Base-by-base conservation (phyloP, 257 asterid species). In the Nicotiana tabacum region DNA sequence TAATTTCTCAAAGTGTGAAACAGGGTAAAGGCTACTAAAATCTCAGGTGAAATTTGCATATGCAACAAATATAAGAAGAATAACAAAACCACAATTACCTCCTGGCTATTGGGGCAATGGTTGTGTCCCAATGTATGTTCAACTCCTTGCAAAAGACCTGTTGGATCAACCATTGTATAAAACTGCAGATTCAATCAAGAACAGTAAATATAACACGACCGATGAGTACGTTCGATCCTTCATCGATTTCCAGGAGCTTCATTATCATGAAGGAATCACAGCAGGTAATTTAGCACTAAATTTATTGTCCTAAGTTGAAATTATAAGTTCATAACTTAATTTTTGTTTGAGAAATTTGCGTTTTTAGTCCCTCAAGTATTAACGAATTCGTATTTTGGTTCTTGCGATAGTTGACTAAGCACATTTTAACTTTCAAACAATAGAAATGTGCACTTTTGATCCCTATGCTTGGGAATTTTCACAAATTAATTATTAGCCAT, bases 81-180 rank as follows among this genome's bases (percentile, higher is more conserved):
- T 85, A 35, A 86, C 84, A 1, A 88, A 84, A 24, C 98, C 98
- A 21, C 87, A 95, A 0, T 82, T 95, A 4, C 97, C 98, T 0
- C 69, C 69, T 3, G 98, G 96, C 64, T 95, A 95, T 72, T 95
- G 96, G 96, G 98, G 98, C 80, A 95, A 93, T 77, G 93, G 98
- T 17, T 95, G 98, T 80, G 97, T 92, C 9, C 98, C 98, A 2
- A 91, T 93, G 94, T 92, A 90, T 81, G 91, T 90, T 1, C 92
- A 90, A 74, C 92, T 88, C 57, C 82, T 87, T 9, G 97, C 97
- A 10, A 83, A 27, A 24, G 94, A 92, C 77, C 86, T 89, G 70
- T 86, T 80, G 24, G 88, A 80, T 77, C 97, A 91, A 77, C 97
- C 96, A 30, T 29, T 92, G 7, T 88, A 91, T 90, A 86, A 88